Conservation (phyloP, 306 rosid genomes). For the Phaseolus lunatus region DNA sequence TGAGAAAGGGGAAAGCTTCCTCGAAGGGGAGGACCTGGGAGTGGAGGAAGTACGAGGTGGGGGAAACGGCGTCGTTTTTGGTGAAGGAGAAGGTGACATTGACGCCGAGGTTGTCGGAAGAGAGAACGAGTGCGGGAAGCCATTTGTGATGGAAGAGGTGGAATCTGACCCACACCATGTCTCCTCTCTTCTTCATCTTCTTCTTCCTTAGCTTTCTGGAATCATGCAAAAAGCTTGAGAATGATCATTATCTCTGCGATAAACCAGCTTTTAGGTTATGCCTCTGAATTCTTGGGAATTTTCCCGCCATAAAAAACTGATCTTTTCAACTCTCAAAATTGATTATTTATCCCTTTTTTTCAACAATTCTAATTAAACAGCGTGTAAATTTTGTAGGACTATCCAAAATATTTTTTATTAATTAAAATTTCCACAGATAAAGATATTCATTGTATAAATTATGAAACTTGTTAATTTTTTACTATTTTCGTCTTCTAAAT, state of each 20-base stretch:
- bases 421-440: too few relatives aligned
- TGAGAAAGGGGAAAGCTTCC: slow-evolving; percentile 25
- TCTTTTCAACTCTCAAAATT: too few relatives aligned
- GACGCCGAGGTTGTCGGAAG: slow-evolving; percentile 36
- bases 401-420: too few relatives aligned
- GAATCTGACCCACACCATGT: slow-evolving; percentile 50
- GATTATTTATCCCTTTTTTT: too few relatives aligned
- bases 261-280: neutral
- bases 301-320: neutral
- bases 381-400: too few relatives aligned
- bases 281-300: neutral
- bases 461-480: too few relatives aligned
- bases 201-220: neutral
- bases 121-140: slow-evolving; percentile 45
- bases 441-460: too few relatives aligned
- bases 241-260: too few relatives aligned
- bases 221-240: too few relatives aligned
- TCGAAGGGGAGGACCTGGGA: slow-evolving; percentile 48
- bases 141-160: slow-evolving; percentile 29
- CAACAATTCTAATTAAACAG: too few relatives aligned
- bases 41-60: slow-evolving; percentile 3
- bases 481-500: too few relatives aligned
- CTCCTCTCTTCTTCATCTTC: slow-evolving; percentile 25
- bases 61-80: neutral
- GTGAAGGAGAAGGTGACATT: slow-evolving; percentile 52